Percentiles rank a stretch among this genome's conserved stretches.
Evolutionary conservation across 306 rosid species (phyloP).

Genomic region (Sphenostylis stenocarpa): DNA sequence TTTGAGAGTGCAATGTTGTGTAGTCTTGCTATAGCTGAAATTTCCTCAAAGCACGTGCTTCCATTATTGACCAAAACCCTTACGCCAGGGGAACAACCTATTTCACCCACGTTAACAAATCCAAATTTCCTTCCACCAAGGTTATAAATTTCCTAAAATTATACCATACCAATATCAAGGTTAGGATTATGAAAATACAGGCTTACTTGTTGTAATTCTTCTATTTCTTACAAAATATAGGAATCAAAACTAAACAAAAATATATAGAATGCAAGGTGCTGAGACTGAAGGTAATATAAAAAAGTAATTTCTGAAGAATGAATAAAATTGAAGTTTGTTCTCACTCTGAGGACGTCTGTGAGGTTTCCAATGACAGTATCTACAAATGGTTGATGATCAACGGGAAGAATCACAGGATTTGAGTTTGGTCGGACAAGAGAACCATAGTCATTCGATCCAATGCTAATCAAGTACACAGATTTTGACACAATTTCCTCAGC

Average conservation of each 20-base stretch:
- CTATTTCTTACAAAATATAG: no score
- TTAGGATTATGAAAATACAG: not conserved
- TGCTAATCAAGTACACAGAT: conserved; percentile 50
- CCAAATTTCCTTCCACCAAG: conserved; percentile 62
- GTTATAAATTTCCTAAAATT: conserved; percentile 39
- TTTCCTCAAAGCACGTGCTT: conserved; percentile 34
- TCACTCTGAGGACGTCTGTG: conserved; percentile 39
- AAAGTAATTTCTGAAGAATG: not conserved
- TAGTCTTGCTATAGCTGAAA: conserved; percentile 21
- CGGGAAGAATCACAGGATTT: not conserved
- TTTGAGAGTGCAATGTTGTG: conserved; percentile 42
- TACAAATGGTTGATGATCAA: conserved; percentile 21
- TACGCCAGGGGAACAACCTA: conserved; percentile 37
- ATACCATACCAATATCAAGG: not conserved
- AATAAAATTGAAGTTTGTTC: not conserved
- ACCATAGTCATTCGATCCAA: conserved; percentile 45
- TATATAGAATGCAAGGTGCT: not conserved
- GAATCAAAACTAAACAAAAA: no score
- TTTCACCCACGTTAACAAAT: conserved; percentile 14
- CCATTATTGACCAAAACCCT: conserved; percentile 21
- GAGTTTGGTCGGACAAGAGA: not conserved
- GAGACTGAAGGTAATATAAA: not conserved
- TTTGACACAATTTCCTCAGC: conserved; percentile 36
- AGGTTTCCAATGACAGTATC: conserved; percentile 50
- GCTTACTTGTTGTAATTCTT: no score